phyloP scores from a whole-genome alignment of 169 alveolate genomes.

The Besnoitia besnoiti region DNA sequence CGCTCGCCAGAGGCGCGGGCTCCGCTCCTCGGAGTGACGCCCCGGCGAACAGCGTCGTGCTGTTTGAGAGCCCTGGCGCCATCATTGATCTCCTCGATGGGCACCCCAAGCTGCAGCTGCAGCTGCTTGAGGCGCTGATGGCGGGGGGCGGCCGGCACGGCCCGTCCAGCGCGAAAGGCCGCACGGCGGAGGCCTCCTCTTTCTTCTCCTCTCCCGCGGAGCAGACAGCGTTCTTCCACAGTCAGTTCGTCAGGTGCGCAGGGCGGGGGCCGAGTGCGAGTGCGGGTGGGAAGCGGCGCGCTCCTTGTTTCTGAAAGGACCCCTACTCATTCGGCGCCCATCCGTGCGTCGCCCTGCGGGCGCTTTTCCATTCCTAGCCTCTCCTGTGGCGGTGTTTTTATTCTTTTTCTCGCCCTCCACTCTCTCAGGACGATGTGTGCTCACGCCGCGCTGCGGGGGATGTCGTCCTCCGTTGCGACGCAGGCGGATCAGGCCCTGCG shows the following conservation, averaged over 20 bases:
- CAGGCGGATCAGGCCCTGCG: too few species aligned
- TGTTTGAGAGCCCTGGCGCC: not conserved
- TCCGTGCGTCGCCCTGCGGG: not conserved
- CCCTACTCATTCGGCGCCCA: not conserved
- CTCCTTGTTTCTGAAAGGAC: not conserved
- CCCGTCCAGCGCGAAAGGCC: not conserved
- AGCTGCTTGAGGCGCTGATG: not conserved
- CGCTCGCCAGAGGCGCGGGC: too few species aligned
- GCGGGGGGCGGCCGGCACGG: not conserved
- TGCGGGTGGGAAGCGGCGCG: not conserved
- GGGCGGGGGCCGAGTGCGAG: not conserved
- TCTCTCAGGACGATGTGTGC: too few species aligned
- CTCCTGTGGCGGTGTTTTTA: too few species aligned
- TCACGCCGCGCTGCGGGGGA: too few species aligned
- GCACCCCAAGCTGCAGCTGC: slow-evolving; percentile 30
- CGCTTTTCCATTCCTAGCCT: not conserved
- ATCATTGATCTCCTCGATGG: not conserved
- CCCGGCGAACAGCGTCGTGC: not conserved
- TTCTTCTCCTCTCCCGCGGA: not conserved
- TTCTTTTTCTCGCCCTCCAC: too few species aligned
- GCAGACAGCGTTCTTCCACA: not conserved
- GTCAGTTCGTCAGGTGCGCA: not conserved
- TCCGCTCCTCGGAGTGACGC: too few species aligned
- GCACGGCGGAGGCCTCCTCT: not conserved
- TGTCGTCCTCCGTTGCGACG: too few species aligned